Conservation (phyloP, 768 basidiomycete species). For the Calocybe gangraenosa region DNA sequence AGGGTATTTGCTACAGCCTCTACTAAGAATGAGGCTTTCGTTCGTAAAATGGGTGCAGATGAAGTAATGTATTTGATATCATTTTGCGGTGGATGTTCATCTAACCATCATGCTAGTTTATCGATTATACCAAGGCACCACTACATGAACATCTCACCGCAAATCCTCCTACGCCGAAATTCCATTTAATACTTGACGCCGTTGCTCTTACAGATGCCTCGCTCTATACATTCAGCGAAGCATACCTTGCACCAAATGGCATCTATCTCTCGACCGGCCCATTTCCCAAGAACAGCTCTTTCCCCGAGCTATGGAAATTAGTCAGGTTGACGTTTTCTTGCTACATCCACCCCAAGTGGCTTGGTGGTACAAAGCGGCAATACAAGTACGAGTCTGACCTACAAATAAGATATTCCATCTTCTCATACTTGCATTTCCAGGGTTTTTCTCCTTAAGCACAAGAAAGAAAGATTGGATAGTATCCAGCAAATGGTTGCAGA, state of each 20-base stretch:
- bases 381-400: slow-evolving; percentile 35
- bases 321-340: slow-evolving; percentile 29
- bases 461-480: slow-evolving; percentile 28
- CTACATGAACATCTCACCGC: slow-evolving; percentile 41
- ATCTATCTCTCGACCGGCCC: slow-evolving; percentile 53
- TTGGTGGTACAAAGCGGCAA: slow-evolving; percentile 48
- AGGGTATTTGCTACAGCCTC: slow-evolving; percentile 59
- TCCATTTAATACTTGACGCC: slow-evolving; percentile 57
- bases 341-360: slow-evolving; percentile 36
- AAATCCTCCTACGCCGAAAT: slow-evolving; percentile 46
- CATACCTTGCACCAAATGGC: slow-evolving; percentile 52
- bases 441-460: slow-evolving; percentile 27
- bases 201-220: slow-evolving; percentile 44
- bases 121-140: slow-evolving; percentile 57
- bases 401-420: not conserved
- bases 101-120: slow-evolving; percentile 33
- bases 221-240: slow-evolving; percentile 45
- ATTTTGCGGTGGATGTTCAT: not conserved
- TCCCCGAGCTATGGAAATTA: slow-evolving; percentile 28
- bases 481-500: slow-evolving; percentile 35
- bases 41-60: slow-evolving; percentile 61
- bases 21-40: slow-evolving; percentile 52
- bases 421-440: slow-evolving; percentile 19
- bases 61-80: slow-evolving; percentile 32
- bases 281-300: slow-evolving; percentile 26